These are phyloP conservation scores for Andrographis paniculata DNA, from an alignment of 305 asterid species.

Conservation along the genomic window DNA sequence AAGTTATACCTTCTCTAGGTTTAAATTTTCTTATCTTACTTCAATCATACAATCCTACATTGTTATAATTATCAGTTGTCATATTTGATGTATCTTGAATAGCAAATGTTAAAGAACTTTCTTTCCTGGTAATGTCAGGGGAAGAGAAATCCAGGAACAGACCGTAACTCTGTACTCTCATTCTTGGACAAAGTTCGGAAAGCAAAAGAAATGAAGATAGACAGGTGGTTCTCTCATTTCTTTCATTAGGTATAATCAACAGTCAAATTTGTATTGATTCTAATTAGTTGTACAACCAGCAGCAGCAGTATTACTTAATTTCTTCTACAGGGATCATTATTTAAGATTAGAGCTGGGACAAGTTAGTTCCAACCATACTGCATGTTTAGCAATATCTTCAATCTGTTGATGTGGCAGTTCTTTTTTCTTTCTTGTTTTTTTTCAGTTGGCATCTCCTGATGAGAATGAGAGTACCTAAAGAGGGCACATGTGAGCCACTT, in stretches of 20 bases:
- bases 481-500: conserved; percentile 67
- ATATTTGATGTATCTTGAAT: neutral
- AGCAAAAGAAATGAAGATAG: conserved; percentile 84
- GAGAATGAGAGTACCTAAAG: conserved; percentile 66
- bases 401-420: too few species aligned
- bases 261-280: too few species aligned
- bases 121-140: conserved; percentile 29
- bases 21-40: too few species aligned
- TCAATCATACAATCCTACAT: too few species aligned
- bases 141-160: conserved; percentile 49
- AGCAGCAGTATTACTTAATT: neutral
- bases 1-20: too few species aligned
- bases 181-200: conserved; percentile 62
- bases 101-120: neutral
- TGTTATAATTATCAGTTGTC: neutral
- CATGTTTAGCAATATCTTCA: neutral
- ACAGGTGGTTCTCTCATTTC: conserved; percentile 37
- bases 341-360: too few species aligned
- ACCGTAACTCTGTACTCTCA: conserved; percentile 47
- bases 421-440: too few species aligned
- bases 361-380: neutral
- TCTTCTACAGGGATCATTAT: neutral
- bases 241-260: neutral
- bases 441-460: conserved; percentile 84
- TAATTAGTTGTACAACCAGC: too few species aligned